Conservation (phyloP, 1,284 basidiomycete species). For the Papiliotrema flavescens region DNA sequence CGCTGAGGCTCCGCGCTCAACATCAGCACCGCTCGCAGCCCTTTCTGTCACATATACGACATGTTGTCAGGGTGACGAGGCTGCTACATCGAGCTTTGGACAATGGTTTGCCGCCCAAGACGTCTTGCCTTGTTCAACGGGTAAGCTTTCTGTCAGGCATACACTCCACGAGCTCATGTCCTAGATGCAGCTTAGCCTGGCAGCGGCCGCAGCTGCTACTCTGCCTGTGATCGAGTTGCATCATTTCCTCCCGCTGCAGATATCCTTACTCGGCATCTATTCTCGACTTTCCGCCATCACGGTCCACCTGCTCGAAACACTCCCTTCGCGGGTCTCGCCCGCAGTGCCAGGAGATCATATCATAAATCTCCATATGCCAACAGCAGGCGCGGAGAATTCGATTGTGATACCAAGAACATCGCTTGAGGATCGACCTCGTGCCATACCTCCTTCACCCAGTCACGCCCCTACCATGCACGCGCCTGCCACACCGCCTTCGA, state of each 20-base stretch:
- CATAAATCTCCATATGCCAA: too few relatives aligned
- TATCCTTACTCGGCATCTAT: conserved; percentile 28
- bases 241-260: conserved; percentile 41
- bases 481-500: too few relatives aligned
- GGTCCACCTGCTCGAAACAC: conserved; percentile 4
- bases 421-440: too few relatives aligned
- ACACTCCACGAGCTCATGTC: not conserved
- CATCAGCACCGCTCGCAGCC: conserved; percentile 30
- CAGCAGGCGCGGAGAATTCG: too few relatives aligned
- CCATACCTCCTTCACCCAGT: too few relatives aligned
- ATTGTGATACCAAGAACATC: too few relatives aligned
- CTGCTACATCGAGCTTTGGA: not conserved
- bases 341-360: too few relatives aligned
- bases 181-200: conserved; percentile 12
- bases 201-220: conserved; percentile 8
- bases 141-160: not conserved
- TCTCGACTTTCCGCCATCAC: conserved; percentile 29
- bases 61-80: not conserved
- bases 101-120: not conserved
- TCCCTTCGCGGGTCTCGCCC: too few relatives aligned
- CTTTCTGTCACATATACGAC: conserved; percentile 11
- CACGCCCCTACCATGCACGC: too few relatives aligned
- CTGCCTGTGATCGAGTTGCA: conserved; percentile 16
- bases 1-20: conserved; percentile 12
- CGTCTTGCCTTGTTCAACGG: too few relatives aligned